Evolutionary conservation across 2,329 filamentous ascomycete species (phyloP).

Genomic region (Ceratocystis alfenasii): DNA sequence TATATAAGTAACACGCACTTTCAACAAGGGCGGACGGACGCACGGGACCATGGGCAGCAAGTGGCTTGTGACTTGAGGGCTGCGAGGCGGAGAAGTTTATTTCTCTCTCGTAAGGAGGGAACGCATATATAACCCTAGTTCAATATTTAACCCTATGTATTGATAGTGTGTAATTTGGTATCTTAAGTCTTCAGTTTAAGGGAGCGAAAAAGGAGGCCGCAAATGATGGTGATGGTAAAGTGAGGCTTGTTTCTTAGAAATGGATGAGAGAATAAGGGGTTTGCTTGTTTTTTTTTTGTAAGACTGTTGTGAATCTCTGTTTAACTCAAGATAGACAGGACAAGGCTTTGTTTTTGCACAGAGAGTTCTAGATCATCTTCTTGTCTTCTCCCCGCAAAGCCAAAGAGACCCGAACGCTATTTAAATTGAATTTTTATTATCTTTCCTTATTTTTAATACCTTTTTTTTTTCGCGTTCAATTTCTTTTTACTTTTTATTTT

Average conservation of each 20-base stretch:
- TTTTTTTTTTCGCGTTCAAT: background rate
- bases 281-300: background rate
- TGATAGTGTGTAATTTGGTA: background rate
- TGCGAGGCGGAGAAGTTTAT: background rate
- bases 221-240: background rate
- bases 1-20: background rate
- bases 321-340: too few relatives aligned
- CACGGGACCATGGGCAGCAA: background rate
- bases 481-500: background rate
- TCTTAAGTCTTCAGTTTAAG: background rate
- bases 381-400: background rate
- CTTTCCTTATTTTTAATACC: background rate
- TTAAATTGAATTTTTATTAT: background rate
- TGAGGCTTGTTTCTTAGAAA: background rate
- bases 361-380: background rate
- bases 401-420: background rate
- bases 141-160: background rate
- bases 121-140: background rate
- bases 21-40: background rate
- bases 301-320: background rate
- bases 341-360: too few relatives aligned
- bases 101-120: background rate
- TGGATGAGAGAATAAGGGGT: background rate
- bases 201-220: background rate
- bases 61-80: slow-evolving; percentile 4